Evolutionary conservation across 805 yeast genomes (phyloP), one percentile per base, ranked within the genome.

Genomic region (Lachancea sp.): DNA sequence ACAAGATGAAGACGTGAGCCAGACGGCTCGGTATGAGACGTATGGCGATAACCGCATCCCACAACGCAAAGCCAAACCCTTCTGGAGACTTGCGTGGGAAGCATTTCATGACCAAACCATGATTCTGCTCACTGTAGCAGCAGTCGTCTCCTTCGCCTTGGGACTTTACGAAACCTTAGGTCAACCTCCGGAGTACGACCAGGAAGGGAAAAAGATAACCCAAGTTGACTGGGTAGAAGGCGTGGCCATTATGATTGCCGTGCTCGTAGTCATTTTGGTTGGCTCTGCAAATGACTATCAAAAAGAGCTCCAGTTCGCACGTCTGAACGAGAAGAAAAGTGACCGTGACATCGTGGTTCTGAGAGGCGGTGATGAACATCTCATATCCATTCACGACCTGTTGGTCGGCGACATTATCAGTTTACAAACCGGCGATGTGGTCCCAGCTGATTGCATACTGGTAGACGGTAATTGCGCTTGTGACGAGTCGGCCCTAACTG

Each of bases 211-310:
- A 17, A 69, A 77, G 16, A 61, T 78, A 41, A 96, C 97, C 13
- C 76, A 79, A 53, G 94, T 92, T 23, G 96, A 90, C 54, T 92
- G 97, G 97, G 96, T 94, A 35, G 99, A 92, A 68, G 99, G 99
- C 51, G 95, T 89, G 28, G 99, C 98, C 29, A 92, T 92, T 57
- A 75, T 92, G 51, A 83, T 83, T 3, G 99, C 99, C 16, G 84
- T 92, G 18, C 54, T 77, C 4, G 90, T 92, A 45, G 97, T 92
- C 24, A 96, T 90, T 4, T 49, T 86, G 2, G 98, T 94, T 11
- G 95, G 97, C 36, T 92, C 96, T 2, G 82, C 77, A n/a, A 92
- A 92, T 61, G 98, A 92, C 64, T 92, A 83, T 68, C 96, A 92
- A 59, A 94, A 94, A 61, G 98, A 92, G 60, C 68, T 87, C 12